Base-by-base conservation (phyloP, 2,329 filamentous ascomycete species). In the Hymenoscyphus linearis region DNA sequence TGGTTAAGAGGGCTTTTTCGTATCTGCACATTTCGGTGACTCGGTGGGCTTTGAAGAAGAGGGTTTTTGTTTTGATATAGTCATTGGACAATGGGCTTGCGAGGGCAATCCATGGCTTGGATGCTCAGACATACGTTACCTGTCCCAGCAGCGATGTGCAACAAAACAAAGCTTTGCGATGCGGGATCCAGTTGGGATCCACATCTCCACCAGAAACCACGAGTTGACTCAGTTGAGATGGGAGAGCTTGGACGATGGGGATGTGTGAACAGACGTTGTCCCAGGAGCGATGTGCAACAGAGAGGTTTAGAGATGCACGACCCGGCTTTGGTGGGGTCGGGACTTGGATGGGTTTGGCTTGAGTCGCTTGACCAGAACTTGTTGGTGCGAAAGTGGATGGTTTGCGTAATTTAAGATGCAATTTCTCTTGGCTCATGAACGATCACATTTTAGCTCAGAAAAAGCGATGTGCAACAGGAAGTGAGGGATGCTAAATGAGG, bases 91-190 rank as follows among this genome's bases (percentile, higher is more conserved):
- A 50, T 22, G 18, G n/a, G 44, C 18, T 50, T 25, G 18, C 22
- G 18, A 25, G 22, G 44, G 44, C 44, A 13, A 22, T 50, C 44
- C 18, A 25, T 50, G 44, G 44, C 44, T 22, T 22, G n/a, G 13
- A 50, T 31, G 44, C 44, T 50, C 44, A 50, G 44, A 50, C 44
- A 25, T 50, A 50, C 18, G 44, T 50, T 50, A 50, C 44, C 44
- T 50, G 44, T 50, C 44, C 44, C 44, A 50, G 44, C 44, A 50
- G 44, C 44, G 44, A 50, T 22, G 44, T 50, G 44, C 44, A 50
- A 50, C 44, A 50, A 50, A 25, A 22, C 3, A 2, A 2, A 31
- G 31, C 5, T 18, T 22, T 25, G 13, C 22, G 44, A 50, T 4
- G 18, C 44, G 22, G 44, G 18, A 50, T 50, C 9, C 12, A 50